These are phyloP conservation scores for Quercus robur DNA, from an alignment of 306 rosid genomes.

Conservation along the genomic window DNA sequence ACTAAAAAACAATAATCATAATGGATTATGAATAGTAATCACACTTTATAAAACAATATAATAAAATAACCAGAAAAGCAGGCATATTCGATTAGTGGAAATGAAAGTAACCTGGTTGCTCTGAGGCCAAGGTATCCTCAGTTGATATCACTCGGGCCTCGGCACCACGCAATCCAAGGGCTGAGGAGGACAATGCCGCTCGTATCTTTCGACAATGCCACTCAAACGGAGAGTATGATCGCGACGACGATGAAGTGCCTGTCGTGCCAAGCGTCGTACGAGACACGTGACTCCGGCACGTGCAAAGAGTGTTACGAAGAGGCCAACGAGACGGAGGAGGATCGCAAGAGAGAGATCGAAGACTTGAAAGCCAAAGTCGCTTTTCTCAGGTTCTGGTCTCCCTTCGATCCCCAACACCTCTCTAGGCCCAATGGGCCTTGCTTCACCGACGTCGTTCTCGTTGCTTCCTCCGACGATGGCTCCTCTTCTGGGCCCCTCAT, in stretches of 20 bases:
- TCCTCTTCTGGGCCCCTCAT: constrained; percentile 13
- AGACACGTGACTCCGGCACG: constrained; percentile 48
- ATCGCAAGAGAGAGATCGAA: constrained; percentile 73
- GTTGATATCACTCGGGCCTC: constrained; percentile 51
- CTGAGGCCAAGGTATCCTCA: constrained; percentile 66
- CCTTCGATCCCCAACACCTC: constrained; percentile 21
- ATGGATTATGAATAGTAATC: not conserved
- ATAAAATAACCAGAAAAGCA: not conserved
- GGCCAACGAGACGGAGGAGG: constrained; percentile 75
- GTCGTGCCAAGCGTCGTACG: constrained; percentile 45
- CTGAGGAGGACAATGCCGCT: constrained; percentile 81
- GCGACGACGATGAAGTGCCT: constrained; percentile 37
- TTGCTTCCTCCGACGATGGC: constrained; percentile 35
- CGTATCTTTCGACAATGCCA: constrained; percentile 55
- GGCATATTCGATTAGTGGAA: not conserved
- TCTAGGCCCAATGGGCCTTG: constrained; percentile 19
- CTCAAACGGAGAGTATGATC: not conserved
- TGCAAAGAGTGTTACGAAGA: constrained; percentile 83
- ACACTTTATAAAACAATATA: not conserved
- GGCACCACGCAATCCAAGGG: constrained; percentile 68
- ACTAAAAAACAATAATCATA: not conserved
- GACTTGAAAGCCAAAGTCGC: constrained; percentile 62
- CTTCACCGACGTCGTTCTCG: constrained; percentile 52
- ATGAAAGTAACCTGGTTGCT: constrained; percentile 78
- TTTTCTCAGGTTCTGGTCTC: constrained; percentile 45